These are phyloP conservation scores for Casuarina glauca DNA, from an alignment of 306 rosid genomes.

Conservation along the genomic window DNA sequence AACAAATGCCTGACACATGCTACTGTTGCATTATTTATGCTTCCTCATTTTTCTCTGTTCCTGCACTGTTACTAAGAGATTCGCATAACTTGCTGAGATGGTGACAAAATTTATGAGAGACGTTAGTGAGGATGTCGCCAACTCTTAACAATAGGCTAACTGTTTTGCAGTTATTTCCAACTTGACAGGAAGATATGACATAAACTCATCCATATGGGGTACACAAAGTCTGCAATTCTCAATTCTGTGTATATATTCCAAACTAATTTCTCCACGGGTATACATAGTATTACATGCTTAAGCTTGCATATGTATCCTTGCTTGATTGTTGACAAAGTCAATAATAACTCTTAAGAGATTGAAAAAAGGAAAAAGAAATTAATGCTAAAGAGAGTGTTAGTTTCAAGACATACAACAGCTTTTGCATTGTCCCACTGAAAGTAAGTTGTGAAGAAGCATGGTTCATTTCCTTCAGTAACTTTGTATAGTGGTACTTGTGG, in stretches of 20 bases:
- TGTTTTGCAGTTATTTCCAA: not conserved
- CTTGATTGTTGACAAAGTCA: not conserved
- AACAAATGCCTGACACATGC: not conserved
- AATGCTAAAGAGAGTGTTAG: constrained; percentile 17
- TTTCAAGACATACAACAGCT: constrained; percentile 66
- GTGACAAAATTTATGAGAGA: not conserved
- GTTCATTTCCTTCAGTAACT: constrained; percentile 96
- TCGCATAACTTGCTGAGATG: not conserved
- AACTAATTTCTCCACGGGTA: not conserved
- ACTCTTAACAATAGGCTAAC: not conserved
- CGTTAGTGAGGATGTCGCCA: not conserved
- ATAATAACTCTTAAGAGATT: not conserved
- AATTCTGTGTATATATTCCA: not conserved
- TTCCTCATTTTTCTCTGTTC: not conserved
- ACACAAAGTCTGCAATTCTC: not conserved
- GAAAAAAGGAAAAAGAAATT: not conserved
- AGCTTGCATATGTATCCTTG: not conserved
- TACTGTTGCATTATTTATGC: not conserved
- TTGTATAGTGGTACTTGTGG: constrained; percentile 80
- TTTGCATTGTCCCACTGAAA: constrained; percentile 87
- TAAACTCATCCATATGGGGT: not conserved
- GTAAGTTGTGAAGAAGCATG: constrained; percentile 93
- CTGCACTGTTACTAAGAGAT: not conserved
- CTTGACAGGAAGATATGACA: not conserved
- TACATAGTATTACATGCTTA: not conserved